Conservation (phyloP, 331 rosid species). For the Ulmus americana region DNA sequence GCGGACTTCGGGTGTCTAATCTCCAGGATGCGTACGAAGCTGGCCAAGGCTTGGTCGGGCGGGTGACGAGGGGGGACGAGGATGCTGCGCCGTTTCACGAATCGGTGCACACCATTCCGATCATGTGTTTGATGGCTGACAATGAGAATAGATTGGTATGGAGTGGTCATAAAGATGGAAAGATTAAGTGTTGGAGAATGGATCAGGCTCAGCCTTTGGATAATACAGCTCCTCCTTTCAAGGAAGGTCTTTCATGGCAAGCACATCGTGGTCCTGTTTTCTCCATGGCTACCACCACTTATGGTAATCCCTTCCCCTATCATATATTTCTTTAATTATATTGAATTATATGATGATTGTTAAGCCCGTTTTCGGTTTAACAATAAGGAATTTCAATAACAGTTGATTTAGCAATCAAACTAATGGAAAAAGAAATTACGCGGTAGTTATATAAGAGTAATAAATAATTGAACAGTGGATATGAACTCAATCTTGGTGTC, state of each 20-base stretch:
- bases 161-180: conserved; percentile 97
- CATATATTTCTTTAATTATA: neutral
- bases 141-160: conserved; percentile 56
- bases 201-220: conserved; percentile 49
- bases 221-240: conserved; percentile 44
- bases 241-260: conserved; percentile 98
- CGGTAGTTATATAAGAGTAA: too few relatives aligned
- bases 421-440: too few relatives aligned
- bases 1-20: conserved; percentile 83
- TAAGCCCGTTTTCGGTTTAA: neutral
- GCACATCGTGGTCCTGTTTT: conserved; percentile 84
- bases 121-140: conserved; percentile 66
- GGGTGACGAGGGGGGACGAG: conserved; percentile 84
- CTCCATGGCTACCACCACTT: conserved; percentile 55
- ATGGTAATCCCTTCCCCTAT: conserved; percentile 32
- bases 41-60: conserved; percentile 67
- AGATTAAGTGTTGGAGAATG: conserved; percentile 85
- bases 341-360: neutral
- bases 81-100: conserved; percentile 84
- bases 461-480: too few relatives aligned
- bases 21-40: conserved; percentile 46
- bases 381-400: too few relatives aligned
- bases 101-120: conserved; percentile 63
- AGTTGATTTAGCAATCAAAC: too few relatives aligned
- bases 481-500: too few relatives aligned